Percentiles rank a stretch among this genome's conserved stretches.
Conservation (phyloP, 306 rosid species). For the Medicago arabica region DNA sequence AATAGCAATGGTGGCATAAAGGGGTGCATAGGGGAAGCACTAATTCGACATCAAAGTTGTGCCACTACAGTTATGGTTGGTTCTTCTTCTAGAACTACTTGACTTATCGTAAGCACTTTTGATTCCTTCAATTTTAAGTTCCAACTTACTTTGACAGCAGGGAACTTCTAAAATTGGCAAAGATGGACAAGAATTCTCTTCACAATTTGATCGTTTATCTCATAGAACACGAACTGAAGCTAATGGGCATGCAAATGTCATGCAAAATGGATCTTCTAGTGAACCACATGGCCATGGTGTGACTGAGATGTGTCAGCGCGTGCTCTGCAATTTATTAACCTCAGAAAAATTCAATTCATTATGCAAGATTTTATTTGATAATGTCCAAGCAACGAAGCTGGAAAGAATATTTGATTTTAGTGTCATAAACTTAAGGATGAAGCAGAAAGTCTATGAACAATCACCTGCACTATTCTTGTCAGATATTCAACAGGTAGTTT, state of each 20-base stretch:
- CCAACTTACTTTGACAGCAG: conserved; percentile 53
- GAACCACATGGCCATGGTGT: conserved; percentile 46
- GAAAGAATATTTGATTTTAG: conserved; percentile 75
- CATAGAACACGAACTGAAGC: conserved; percentile 54
- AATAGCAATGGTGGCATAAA: conserved; percentile 61
- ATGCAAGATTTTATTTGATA: conserved; percentile 67
- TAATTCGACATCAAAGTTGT: conserved; percentile 43
- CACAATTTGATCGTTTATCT: conserved; percentile 42
- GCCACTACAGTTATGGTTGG: conserved; percentile 52
- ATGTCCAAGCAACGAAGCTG: conserved; percentile 74
- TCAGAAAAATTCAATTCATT: conserved; percentile 78
- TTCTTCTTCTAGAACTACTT: conserved; percentile 42
- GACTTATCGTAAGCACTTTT: conserved; percentile 21
- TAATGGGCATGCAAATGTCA: conserved; percentile 50
- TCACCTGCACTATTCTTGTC: conserved; percentile 77
- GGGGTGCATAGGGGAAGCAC: conserved; percentile 59
- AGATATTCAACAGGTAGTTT: conserved; percentile 85
- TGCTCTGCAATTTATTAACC: conserved; percentile 58
- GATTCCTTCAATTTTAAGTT: conserved; percentile 16
- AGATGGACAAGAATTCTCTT: conserved; percentile 48
- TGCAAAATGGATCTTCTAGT: conserved; percentile 55
- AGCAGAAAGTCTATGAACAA: conserved; percentile 72
- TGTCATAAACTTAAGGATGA: conserved; percentile 71
- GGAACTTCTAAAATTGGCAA: conserved; percentile 50
- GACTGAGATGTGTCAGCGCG: conserved; percentile 63